Percentiles rank a stretch among this genome's conserved stretches.
Conservation (phyloP, 495 filamentous ascomycete species). For the Neurospora sp. region DNA sequence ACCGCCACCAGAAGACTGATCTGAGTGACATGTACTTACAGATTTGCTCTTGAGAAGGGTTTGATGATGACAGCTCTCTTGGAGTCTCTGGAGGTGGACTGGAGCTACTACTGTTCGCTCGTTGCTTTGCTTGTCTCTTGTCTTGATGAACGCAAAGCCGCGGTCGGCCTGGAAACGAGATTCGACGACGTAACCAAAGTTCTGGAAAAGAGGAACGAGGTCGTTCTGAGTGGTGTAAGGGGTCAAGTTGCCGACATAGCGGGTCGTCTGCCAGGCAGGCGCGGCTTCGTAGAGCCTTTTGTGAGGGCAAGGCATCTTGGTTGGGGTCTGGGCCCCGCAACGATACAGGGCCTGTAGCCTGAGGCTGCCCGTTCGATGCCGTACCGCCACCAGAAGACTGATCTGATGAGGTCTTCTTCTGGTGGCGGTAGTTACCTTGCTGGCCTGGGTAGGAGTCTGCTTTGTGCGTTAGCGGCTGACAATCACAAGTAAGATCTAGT, state of each 20-base stretch:
- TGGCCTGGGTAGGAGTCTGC: not conserved
- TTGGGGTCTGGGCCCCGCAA: not conserved
- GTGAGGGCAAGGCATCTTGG: not conserved
- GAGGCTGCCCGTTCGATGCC: not conserved
- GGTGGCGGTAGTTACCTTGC: not conserved
- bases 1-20: not conserved
- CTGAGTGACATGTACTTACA: not conserved
- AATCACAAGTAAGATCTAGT: no score
- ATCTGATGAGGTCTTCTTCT: not conserved
- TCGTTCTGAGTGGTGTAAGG: slow-evolving; percentile 96
- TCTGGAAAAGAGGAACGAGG: slow-evolving; percentile 90
- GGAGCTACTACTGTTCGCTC: no score
- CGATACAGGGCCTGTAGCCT: not conserved
- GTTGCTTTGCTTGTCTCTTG: no score
- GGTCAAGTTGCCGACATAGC: not conserved
- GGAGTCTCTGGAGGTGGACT: not conserved
- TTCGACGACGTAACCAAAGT: slow-evolving; percentile 95
- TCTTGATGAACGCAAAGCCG: no score
- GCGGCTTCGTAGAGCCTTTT: not conserved
- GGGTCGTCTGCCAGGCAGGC: not conserved
- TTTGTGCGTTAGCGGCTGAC: not conserved
- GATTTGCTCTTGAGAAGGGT: not conserved
- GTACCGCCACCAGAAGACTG: not conserved
- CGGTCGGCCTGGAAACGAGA: slow-evolving; percentile 29
- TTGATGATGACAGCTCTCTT: not conserved